These are phyloP conservation scores for Aspergillus campestris DNA, from an alignment of 495 filamentous ascomycete genomes.

Conservation along the genomic window DNA sequence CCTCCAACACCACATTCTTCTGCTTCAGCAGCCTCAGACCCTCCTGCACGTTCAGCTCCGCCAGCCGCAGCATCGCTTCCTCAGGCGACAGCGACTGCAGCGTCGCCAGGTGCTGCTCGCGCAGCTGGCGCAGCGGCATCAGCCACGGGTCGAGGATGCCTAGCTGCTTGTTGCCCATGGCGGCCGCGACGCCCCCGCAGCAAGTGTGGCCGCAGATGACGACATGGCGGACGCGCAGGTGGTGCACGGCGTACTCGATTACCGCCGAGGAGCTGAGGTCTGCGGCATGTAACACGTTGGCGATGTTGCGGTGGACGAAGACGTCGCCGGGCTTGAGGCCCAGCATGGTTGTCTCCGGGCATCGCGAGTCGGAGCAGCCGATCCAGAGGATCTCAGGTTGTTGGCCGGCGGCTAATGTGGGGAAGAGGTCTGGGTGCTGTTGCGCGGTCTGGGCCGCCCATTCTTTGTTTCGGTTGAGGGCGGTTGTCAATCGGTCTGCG, in stretches of 20 bases:
- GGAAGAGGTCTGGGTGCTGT: slow-evolving; percentile 65
- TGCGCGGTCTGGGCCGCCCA: slow-evolving; percentile 60
- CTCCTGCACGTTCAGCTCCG: slow-evolving; percentile 62
- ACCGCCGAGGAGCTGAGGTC: slow-evolving; percentile 71
- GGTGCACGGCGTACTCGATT: slow-evolving; percentile 72
- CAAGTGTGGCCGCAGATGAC: slow-evolving; percentile 77
- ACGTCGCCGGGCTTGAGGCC: slow-evolving; percentile 78
- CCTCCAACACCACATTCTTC: slow-evolving; percentile 52
- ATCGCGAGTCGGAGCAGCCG: slow-evolving; percentile 84
- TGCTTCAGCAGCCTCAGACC: slow-evolving; percentile 55
- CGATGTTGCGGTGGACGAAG: slow-evolving; percentile 93
- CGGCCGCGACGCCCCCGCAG: slow-evolving; percentile 70
- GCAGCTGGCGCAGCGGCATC: slow-evolving; percentile 57
- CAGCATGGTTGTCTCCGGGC: slow-evolving; percentile 79
- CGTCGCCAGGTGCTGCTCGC: slow-evolving; percentile 36
- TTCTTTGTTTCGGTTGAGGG: slow-evolving; percentile 49
- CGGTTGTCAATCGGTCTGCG: slow-evolving; percentile 25
- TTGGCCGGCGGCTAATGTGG: slow-evolving; percentile 59
- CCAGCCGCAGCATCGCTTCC: slow-evolving; percentile 44
- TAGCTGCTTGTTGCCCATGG: slow-evolving; percentile 57
- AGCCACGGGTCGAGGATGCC: slow-evolving; percentile 83
- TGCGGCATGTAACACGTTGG: slow-evolving; percentile 70
- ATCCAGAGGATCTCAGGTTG: slow-evolving; percentile 79
- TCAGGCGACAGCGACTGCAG: slow-evolving; percentile 43
- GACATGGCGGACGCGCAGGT: slow-evolving; percentile 72